phyloP scores from a whole-genome alignment of 768 basidiomycete species.

The Tylopilus felleus region DNA sequence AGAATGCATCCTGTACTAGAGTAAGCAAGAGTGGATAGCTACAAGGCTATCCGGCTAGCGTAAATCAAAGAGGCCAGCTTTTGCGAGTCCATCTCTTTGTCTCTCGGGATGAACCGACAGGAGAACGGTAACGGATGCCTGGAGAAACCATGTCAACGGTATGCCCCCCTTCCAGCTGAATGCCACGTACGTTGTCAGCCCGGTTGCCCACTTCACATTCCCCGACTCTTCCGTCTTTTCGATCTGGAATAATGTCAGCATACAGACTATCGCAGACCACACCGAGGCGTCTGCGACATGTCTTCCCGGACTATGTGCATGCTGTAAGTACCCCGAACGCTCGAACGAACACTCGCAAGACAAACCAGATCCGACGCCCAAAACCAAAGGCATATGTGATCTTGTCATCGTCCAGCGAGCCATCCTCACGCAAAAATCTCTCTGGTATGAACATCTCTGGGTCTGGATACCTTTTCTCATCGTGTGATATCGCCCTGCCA shows the following conservation, averaged over 20 bases:
- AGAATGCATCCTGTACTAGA: too few relatives aligned
- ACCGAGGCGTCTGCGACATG: constrained; percentile 20
- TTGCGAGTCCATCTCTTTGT: constrained; percentile 10
- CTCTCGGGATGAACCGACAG: constrained; percentile 15
- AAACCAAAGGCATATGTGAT: constrained; percentile 18
- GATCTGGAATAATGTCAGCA: constrained; percentile 17
- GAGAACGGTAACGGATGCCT: constrained; percentile 20
- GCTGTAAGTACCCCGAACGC: not conserved
- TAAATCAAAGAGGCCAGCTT: constrained; percentile 12
- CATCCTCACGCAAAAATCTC: constrained; percentile 29
- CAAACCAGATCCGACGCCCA: constrained; percentile 21
- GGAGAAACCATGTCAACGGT: not conserved
- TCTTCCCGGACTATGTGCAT: constrained; percentile 14
- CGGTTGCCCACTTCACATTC: too few relatives aligned
- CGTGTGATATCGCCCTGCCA: constrained; percentile 39
- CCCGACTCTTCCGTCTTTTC: constrained; percentile 8
- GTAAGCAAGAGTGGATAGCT: too few relatives aligned
- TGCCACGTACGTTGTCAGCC: too few relatives aligned
- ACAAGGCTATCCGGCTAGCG: constrained; percentile 6
- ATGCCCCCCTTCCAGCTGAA: too few relatives aligned
- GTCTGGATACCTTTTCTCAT: constrained; percentile 35
- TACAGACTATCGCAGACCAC: constrained; percentile 22
- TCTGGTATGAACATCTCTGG: constrained; percentile 37
- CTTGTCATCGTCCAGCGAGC: constrained; percentile 15
- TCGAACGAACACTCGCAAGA: not conserved